Conservation (phyloP, 2,329 filamentous ascomycete genomes). For the Dichotomopilus funicola region DNA sequence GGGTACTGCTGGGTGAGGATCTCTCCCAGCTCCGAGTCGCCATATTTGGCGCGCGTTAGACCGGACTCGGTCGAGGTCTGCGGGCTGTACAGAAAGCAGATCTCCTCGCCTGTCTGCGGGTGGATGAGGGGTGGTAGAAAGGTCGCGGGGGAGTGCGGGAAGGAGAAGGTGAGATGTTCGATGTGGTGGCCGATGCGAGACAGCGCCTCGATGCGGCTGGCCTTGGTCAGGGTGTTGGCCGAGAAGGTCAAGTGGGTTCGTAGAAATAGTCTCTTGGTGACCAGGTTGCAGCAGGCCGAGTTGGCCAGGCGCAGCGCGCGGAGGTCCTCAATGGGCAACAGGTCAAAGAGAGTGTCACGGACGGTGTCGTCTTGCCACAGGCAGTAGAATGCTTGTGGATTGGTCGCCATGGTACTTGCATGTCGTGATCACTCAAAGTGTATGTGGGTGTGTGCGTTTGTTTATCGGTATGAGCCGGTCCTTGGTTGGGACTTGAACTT, state of each 20-base stretch:
- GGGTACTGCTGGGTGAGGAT: conserved; percentile 82
- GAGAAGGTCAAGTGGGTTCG: conserved; percentile 65
- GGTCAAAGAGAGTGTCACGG: conserved; percentile 44
- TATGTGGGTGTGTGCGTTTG: neutral
- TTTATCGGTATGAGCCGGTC: too few species aligned
- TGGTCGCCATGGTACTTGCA: conserved; percentile 48
- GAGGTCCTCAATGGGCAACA: conserved; percentile 45
- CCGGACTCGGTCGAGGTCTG: conserved; percentile 59
- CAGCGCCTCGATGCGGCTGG: conserved; percentile 65
- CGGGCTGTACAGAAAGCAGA: conserved; percentile 75
- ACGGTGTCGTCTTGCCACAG: conserved; percentile 48
- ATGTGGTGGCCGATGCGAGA: conserved; percentile 72
- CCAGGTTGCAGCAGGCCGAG: conserved; percentile 62
- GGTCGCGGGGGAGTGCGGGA: conserved; percentile 70
- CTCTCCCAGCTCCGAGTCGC: conserved; percentile 70
- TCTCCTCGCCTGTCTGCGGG: conserved; percentile 67
- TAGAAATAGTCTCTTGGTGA: conserved; percentile 63
- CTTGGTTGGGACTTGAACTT: neutral
- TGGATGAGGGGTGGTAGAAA: conserved; percentile 82
- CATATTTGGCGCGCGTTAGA: conserved; percentile 67
- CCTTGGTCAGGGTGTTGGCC: conserved; percentile 68
- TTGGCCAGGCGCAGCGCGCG: conserved; percentile 59
- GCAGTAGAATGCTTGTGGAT: conserved; percentile 46
- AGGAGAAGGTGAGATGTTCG: conserved; percentile 68
- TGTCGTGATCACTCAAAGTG: conserved; percentile 24